Evolutionary conservation across 1,284 basidiomycete species (phyloP).

Genomic region (Fomitopsis betulina): DNA sequence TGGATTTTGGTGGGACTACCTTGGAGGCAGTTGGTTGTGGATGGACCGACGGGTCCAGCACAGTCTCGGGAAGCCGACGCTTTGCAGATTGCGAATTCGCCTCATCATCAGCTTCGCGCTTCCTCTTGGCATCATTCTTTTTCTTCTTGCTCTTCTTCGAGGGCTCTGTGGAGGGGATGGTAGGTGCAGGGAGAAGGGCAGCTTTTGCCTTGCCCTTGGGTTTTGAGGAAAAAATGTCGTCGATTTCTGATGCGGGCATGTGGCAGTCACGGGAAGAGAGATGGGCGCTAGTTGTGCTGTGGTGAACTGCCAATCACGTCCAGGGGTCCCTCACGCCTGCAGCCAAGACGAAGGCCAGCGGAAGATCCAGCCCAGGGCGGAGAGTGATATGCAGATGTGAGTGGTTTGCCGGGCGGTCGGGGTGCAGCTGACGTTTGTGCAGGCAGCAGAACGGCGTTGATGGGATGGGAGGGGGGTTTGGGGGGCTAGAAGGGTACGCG

Average conservation of each 20-base stretch:
- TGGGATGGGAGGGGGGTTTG: slow-evolving; percentile 14
- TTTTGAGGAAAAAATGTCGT: slow-evolving; percentile 71
- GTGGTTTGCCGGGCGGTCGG: not conserved
- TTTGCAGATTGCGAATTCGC: slow-evolving; percentile 25
- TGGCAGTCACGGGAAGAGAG: not conserved
- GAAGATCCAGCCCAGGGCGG: not conserved
- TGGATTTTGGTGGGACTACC: slow-evolving; percentile 13
- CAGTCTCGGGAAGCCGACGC: slow-evolving; percentile 50
- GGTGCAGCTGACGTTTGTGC: not conserved
- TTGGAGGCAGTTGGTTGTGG: slow-evolving; percentile 30
- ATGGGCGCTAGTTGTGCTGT: not conserved
- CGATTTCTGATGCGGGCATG: slow-evolving; percentile 57
- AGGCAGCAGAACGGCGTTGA: not conserved
- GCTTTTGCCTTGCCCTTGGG: slow-evolving; percentile 34
- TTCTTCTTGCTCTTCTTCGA: slow-evolving; percentile 37
- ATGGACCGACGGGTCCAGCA: slow-evolving; percentile 51
- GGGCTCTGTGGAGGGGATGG: slow-evolving; percentile 17
- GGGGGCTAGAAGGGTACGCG: slow-evolving; percentile 31
- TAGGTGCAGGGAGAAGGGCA: slow-evolving; percentile 19
- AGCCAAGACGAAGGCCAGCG: not conserved
- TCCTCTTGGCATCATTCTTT: slow-evolving; percentile 32
- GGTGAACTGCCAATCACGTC: not conserved
- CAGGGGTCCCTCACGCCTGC: not conserved
- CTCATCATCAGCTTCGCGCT: slow-evolving; percentile 25
- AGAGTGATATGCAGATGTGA: not conserved